Percentiles rank a stretch among this genome's conserved stretches.
phyloP scores from a whole-genome alignment of 768 basidiomycete species.

The Lactarius evosmus region DNA sequence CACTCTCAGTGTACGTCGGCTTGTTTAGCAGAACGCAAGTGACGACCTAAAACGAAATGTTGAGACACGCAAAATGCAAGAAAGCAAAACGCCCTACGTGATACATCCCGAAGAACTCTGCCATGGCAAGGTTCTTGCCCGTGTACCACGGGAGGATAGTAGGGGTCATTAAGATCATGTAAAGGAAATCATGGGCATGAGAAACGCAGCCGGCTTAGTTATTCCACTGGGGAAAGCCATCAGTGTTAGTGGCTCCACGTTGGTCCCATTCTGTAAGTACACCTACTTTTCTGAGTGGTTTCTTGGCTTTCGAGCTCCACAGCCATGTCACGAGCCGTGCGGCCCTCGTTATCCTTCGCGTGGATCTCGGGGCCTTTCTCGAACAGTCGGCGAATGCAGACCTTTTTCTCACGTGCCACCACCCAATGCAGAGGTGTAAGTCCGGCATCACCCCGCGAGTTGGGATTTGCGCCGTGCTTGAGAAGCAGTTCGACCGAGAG shows the following conservation, averaged over 20 bases:
- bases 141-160: conserved; percentile 88
- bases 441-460: conserved; percentile 73
- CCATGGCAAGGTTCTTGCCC: conserved; percentile 75
- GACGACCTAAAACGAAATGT: conserved; percentile 52
- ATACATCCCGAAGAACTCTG: conserved; percentile 91
- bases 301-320: conserved; percentile 79
- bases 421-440: conserved; percentile 96
- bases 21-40: conserved; percentile 84
- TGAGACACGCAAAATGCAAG: conserved; percentile 14
- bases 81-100: conserved; percentile 55
- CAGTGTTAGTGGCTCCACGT: conserved; percentile 2
- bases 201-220: conserved; percentile 77
- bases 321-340: conserved; percentile 94
- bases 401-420: conserved; percentile 89
- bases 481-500: conserved; percentile 89
- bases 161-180: conserved; percentile 79
- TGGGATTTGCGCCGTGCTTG: conserved; percentile 79
- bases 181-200: conserved; percentile 74
- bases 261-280: conserved; percentile 4
- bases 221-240: conserved; percentile 52
- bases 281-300: conserved; percentile 69
- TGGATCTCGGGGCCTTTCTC: conserved; percentile 82
- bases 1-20: conserved; percentile 74
- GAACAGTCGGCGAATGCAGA: conserved; percentile 78
- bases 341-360: conserved; percentile 76